These are phyloP conservation scores for Glycine soja DNA, from an alignment of 306 rosid genomes.

Conservation along the genomic window DNA sequence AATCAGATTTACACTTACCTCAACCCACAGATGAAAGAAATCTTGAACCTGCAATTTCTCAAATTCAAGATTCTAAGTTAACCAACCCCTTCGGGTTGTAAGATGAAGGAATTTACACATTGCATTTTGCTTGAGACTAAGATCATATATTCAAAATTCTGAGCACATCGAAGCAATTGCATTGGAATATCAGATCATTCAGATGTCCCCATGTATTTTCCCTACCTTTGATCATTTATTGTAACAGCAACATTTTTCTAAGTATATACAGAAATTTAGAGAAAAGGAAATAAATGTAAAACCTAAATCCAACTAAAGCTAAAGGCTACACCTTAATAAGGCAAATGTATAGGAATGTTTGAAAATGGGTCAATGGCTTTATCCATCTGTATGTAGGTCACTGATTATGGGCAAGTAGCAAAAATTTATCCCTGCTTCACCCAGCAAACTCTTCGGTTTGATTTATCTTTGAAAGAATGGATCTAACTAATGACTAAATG, in stretches of 20 bases:
- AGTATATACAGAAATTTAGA: constrained; percentile 43
- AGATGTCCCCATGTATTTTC: constrained; percentile 23
- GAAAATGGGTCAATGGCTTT: constrained; percentile 50
- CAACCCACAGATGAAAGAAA: neutral
- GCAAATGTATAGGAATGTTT: constrained; percentile 21
- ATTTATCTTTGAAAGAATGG: constrained; percentile 61
- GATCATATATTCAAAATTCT: constrained; percentile 17
- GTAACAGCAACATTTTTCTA: constrained; percentile 38
- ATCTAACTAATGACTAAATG: constrained; percentile 56
- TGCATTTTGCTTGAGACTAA: neutral
- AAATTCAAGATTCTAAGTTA: neutral
- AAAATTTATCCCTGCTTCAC: constrained; percentile 49
- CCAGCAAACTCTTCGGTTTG: constrained; percentile 45
- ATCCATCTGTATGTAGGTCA: constrained; percentile 49
- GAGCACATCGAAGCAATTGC: neutral
- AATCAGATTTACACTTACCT: neutral
- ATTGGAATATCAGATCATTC: neutral
- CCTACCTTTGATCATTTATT: constrained; percentile 37
- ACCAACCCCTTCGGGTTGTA: neutral
- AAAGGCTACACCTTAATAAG: constrained; percentile 35
- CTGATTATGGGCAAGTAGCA: constrained; percentile 47
- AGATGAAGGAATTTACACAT: neutral
- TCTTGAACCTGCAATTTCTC: neutral
- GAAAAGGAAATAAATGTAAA: constrained; percentile 33
- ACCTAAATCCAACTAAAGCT: constrained; percentile 44